A percentile compares a stretch with the other conserved stretches of the same genome.
phyloP scores from a whole-genome alignment of 345 rosid species.

The Populus pruinosa region DNA sequence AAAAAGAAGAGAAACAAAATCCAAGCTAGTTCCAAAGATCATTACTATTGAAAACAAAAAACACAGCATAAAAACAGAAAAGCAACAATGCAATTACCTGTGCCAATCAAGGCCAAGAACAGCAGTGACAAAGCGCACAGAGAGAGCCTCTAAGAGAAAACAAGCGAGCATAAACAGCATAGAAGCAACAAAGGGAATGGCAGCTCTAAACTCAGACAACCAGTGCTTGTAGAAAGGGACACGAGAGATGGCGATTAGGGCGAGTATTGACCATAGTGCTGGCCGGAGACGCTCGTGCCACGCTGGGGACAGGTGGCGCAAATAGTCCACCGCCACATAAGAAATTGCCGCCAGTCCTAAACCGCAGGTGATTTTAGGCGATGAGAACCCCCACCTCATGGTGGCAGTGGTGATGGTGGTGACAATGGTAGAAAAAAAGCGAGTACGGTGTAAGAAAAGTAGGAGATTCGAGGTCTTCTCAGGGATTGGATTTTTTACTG shows the following conservation, averaged over 20 bases:
- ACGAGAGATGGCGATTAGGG: slow-evolving; percentile 57
- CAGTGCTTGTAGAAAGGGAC: slow-evolving; percentile 83
- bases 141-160: slow-evolving; percentile 76
- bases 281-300: slow-evolving; percentile 91
- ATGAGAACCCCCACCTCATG: slow-evolving; percentile 3
- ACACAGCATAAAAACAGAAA: neutral
- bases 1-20: neutral
- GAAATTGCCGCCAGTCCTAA: slow-evolving; percentile 76
- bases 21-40: neutral
- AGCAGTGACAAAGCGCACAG: slow-evolving; percentile 83
- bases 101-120: slow-evolving; percentile 96
- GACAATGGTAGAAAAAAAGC: neutral
- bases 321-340: slow-evolving; percentile 77
- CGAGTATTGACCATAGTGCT: slow-evolving; percentile 68
- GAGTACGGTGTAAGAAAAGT: neutral
- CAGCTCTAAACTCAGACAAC: slow-evolving; percentile 72
- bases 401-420: neutral
- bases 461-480: neutral
- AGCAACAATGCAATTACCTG: slow-evolving; percentile 36
- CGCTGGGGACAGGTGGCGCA: slow-evolving; percentile 65
- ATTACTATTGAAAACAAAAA: neutral
- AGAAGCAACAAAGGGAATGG: slow-evolving; percentile 68
- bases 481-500: neutral
- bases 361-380: slow-evolving; percentile 40
- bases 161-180: slow-evolving; percentile 69